These are phyloP conservation scores for Rhodotorula taiwanensis DNA, from an alignment of 768 basidiomycete species.

Conservation along the genomic window DNA sequence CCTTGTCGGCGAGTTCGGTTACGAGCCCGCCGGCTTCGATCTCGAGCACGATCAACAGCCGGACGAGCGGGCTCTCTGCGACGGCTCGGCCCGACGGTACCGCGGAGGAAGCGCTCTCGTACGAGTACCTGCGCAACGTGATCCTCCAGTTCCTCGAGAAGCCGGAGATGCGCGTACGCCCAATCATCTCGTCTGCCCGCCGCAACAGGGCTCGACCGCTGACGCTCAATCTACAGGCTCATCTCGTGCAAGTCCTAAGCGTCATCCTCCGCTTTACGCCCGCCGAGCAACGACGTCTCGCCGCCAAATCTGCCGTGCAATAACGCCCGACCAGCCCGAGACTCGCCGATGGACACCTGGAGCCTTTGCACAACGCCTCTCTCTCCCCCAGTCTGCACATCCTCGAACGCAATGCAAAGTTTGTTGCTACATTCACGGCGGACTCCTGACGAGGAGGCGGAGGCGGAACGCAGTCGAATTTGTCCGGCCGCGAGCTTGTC, in stretches of 20 bases:
- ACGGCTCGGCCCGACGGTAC: conserved; percentile 18
- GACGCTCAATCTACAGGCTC: conserved; percentile 56
- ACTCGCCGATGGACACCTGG: too few species aligned
- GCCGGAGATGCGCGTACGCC: conserved; percentile 90
- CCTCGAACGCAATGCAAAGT: too few species aligned
- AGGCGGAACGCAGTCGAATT: too few species aligned
- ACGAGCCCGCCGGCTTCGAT: not conserved
- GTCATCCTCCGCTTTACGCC: conserved; percentile 92
- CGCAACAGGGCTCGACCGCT: not conserved
- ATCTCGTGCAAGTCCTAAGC: conserved; percentile 81
- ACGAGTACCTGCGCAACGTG: conserved; percentile 92
- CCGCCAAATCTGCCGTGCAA: conserved; percentile 57
- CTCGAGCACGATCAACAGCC: not conserved
- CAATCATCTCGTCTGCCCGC: not conserved
- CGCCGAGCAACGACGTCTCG: conserved; percentile 79
- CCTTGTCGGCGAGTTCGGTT: conserved; percentile 1
- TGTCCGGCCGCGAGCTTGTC: too few species aligned
- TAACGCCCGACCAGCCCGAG: too few species aligned
- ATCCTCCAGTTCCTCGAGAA: conserved; percentile 96
- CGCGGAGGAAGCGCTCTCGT: conserved; percentile 79
- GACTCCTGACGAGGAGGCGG: too few species aligned
- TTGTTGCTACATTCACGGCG: too few species aligned
- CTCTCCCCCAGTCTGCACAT: too few species aligned
- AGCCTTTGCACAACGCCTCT: too few species aligned
- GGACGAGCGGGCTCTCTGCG: not conserved